Evolutionary conservation across 2,329 filamentous ascomycete genomes (phyloP).

Genomic region (Dactylellina cionopaga): DNA sequence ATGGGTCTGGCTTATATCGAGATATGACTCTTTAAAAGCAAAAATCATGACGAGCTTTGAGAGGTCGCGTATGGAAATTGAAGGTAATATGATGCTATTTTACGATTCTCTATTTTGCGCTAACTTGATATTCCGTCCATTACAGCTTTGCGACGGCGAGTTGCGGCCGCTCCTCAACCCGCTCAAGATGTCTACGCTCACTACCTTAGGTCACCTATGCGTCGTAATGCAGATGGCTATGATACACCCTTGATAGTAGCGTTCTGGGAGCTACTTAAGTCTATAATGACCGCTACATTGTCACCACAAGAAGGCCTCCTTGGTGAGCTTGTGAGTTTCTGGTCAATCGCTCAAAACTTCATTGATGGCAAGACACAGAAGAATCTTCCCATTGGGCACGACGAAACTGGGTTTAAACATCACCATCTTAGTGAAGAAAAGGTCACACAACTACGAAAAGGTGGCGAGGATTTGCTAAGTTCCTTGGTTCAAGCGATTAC

Average conservation of each 20-base stretch:
- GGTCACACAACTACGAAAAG: constrained; percentile 77
- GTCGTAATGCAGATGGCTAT: constrained; percentile 73
- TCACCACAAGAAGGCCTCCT: constrained; percentile 80
- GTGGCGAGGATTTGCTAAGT: constrained; percentile 81
- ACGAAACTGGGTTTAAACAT: constrained; percentile 80
- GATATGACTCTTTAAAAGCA: constrained; percentile 86
- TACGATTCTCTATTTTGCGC: not conserved
- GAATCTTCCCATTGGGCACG: constrained; percentile 78
- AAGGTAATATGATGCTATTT: constrained; percentile 61
- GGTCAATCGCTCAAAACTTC: constrained; percentile 90
- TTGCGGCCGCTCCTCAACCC: constrained; percentile 79
- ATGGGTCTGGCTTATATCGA: constrained; percentile 91
- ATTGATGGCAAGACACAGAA: constrained; percentile 85
- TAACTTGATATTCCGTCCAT: not conserved
- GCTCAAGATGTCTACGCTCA: constrained; percentile 74
- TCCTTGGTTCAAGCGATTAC: constrained; percentile 81
- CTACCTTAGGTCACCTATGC: constrained; percentile 78
- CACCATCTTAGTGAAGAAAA: constrained; percentile 80
- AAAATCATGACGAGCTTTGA: constrained; percentile 84
- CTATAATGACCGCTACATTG: constrained; percentile 77
- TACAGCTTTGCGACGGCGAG: constrained; percentile 77
- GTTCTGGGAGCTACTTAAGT: constrained; percentile 88
- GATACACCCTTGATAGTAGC: constrained; percentile 85
- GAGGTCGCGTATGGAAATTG: constrained; percentile 88
- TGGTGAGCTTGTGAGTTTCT: constrained; percentile 90